phyloP scores from a whole-genome alignment of 345 rosid species.

The Populus pruinosa region DNA sequence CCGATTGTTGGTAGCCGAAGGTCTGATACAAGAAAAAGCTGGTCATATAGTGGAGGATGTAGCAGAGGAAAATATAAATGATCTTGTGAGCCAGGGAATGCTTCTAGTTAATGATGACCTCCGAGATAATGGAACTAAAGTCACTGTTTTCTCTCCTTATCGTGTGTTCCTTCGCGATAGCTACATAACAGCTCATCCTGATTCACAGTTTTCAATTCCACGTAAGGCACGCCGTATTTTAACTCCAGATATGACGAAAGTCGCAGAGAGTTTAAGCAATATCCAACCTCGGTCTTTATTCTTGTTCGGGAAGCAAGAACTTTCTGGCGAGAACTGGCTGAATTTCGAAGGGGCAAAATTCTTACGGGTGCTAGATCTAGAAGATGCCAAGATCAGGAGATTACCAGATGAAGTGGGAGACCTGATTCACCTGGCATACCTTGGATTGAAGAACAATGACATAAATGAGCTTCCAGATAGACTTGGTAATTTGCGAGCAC shows the following conservation, averaged over 20 bases:
- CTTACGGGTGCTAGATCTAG: slow-evolving; percentile 34
- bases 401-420: slow-evolving; percentile 37
- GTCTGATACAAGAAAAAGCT: slow-evolving; percentile 27
- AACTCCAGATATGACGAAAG: slow-evolving; percentile 20
- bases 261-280: slow-evolving; percentile 13
- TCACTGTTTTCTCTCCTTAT: slow-evolving; percentile 20
- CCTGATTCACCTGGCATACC: slow-evolving; percentile 38
- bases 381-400: slow-evolving; percentile 24
- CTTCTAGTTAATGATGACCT: slow-evolving; percentile 15
- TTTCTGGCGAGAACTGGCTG: slow-evolving; percentile 31
- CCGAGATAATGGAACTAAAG: slow-evolving; percentile 9
- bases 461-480: slow-evolving; percentile 27
- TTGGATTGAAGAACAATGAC: slow-evolving; percentile 33
- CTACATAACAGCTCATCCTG: slow-evolving; percentile 1
- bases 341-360: slow-evolving; percentile 27
- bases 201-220: slow-evolving; percentile 16
- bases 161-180: slow-evolving; percentile 8
- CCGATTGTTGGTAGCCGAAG: slow-evolving; percentile 34
- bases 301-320: slow-evolving; percentile 26
- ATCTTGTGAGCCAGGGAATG: slow-evolving; percentile 35
- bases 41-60: slow-evolving; percentile 28
- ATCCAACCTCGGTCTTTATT: slow-evolving; percentile 27
- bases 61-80: slow-evolving; percentile 30
- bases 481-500: slow-evolving; percentile 20
- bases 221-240: slow-evolving; percentile 12